phyloP scores from a whole-genome alignment of 192 early-diverging fungal genomes.

The Coemansia guatemalensis region DNA sequence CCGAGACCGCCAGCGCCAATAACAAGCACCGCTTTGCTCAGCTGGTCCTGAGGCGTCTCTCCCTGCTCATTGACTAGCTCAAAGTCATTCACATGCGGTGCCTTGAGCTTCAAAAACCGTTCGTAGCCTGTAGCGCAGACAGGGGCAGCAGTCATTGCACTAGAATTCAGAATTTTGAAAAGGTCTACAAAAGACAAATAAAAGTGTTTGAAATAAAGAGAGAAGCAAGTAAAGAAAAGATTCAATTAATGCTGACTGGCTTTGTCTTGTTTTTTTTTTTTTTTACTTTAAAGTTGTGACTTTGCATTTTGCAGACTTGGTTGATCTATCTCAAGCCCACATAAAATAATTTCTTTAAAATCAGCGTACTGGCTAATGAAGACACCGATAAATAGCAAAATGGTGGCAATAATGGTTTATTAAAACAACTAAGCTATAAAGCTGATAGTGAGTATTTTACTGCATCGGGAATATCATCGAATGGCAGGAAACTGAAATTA shows the following conservation, averaged over 20 bases:
- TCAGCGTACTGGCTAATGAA: no score
- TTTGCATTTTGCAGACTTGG: no score
- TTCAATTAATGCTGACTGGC: no score
- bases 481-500: slow-evolving; percentile 10
- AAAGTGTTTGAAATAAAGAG: slow-evolving; percentile 9
- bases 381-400: no score
- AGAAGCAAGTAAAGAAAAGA: slow-evolving; percentile 4
- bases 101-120: slow-evolving; percentile 45
- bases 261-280: no score
- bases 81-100: slow-evolving; percentile 48
- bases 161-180: not conserved
- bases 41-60: slow-evolving; percentile 47
- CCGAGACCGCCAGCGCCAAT: slow-evolving; percentile 85
- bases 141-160: slow-evolving; percentile 14
- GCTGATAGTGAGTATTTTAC: no score
- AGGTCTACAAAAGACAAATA: not conserved
- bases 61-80: slow-evolving; percentile 48
- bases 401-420: slow-evolving; percentile 5
- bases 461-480: no score
- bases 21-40: slow-evolving; percentile 65
- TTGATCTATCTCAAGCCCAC: not conserved
- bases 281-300: no score
- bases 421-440: not conserved
- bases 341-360: not conserved
- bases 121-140: slow-evolving; percentile 30